Conservation (phyloP, 1,284 basidiomycete genomes). For the Boletus putidus region DNA sequence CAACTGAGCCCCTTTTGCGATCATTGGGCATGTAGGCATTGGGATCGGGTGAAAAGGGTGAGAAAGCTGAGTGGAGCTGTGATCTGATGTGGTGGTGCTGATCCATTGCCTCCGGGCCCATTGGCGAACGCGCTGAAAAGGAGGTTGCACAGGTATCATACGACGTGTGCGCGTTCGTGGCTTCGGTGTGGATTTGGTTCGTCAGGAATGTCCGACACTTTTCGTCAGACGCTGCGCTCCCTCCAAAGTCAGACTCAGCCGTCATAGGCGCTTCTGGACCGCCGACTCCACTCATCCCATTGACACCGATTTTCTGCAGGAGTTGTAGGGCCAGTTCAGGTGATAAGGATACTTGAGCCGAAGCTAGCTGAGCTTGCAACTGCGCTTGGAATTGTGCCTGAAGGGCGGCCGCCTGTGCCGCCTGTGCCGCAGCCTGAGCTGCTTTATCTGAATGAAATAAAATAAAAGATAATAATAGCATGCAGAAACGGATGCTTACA, state of each 20-base stretch:
- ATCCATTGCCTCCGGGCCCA: constrained; percentile 18
- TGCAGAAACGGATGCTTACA: constrained; percentile 50
- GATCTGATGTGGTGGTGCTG: constrained; percentile 29
- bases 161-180: constrained; percentile 18
- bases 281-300: constrained; percentile 42
- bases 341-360: constrained; percentile 44
- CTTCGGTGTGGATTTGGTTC: constrained; percentile 29
- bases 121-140: constrained; percentile 17
- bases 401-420: constrained; percentile 69
- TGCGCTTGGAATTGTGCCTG: constrained; percentile 53
- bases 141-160: constrained; percentile 28
- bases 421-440: constrained; percentile 81
- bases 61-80: constrained; percentile 46
- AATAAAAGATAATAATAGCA: constrained; percentile 7
- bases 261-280: constrained; percentile 21
- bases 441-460: constrained; percentile 63
- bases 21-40: constrained; percentile 42
- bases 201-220: constrained; percentile 32
- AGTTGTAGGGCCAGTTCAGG: constrained; percentile 69
- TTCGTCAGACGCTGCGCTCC: constrained; percentile 32
- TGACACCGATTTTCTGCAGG: constrained; percentile 58
- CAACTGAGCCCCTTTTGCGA: constrained; percentile 37
- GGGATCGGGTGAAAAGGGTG: constrained; percentile 64
- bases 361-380: constrained; percentile 41
- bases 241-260: constrained; percentile 20